Evolutionary conservation across 2,329 filamentous ascomycete species (phyloP), one percentile per base, ranked within the genome.

Genomic region (Fusarium sp.): DNA sequence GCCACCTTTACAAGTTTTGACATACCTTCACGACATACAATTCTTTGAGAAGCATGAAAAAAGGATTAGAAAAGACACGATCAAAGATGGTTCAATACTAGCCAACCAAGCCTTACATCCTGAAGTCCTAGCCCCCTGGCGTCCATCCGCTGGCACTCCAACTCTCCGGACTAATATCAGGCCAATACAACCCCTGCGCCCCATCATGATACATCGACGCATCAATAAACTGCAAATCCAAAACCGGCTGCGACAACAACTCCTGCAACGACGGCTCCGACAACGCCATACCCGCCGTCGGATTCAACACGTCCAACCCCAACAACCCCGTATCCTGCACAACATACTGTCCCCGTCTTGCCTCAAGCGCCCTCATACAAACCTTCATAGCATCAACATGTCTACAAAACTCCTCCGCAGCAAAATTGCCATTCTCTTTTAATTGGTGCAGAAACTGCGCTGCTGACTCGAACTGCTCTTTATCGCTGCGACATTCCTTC

Each of bases 361-460:
- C 60, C 11, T 71, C 72, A 0, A 72, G 57, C 19, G 60, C 64
- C 18, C 73, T 69, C 75, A 81, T 78, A 35, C 69, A 70, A 3
- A 73, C 64, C 44, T 79, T 81, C 63, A 79, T 80, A 16, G 79
- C 78, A 18, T 84, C 82, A 10, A 84, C 70, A 44, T 85, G 83
- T n/a, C 79, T 76, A 27, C 78, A 82, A 31, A 83, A 84, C 63
- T 85, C 83, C 11, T 77, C 78, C 0, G 84, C 84, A 1, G 80
- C 80, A 42, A 82, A 79, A 55, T 84, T 85, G 2, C 84, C 83
- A 16, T 78, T 82, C 3, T 79, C 76, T 15, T 80, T 80, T 0
- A 85, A 71, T 41, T 84, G 81, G 1, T 79, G 77, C 1, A 85
- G 75, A 15, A 85, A 80, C 5, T 81, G 80, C 0, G 77, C 76